These are phyloP conservation scores for Yamadazyma spencermartinsiae DNA, from an alignment of 1,139 yeast species.

Conservation along the genomic window DNA sequence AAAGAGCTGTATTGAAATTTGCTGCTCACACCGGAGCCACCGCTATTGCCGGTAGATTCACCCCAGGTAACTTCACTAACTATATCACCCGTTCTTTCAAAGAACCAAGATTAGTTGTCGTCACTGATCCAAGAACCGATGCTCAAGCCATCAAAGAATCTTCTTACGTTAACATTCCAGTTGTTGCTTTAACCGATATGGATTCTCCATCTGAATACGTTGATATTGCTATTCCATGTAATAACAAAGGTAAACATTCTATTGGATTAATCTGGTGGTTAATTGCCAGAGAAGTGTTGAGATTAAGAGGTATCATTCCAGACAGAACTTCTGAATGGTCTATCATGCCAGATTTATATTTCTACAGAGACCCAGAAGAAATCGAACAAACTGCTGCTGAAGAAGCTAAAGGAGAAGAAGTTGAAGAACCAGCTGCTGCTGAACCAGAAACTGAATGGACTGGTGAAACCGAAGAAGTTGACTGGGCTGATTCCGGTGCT, in stretches of 20 bases:
- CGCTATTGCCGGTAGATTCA: constrained; percentile 99
- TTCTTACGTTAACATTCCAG: constrained; percentile 99
- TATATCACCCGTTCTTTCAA: constrained; percentile 99
- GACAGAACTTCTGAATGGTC: constrained; percentile 98
- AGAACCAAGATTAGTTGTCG: constrained; percentile 99
- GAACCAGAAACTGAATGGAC: constrained; percentile 55
- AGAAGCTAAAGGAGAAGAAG: constrained; percentile 57
- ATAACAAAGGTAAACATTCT: constrained; percentile 99
- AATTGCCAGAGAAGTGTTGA: constrained; percentile 98
- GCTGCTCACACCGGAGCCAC: constrained; percentile 99
- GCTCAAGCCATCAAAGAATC: constrained; percentile 99
- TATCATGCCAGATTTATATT: constrained; percentile 99
- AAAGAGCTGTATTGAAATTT: constrained; percentile 99
- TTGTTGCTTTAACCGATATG: constrained; percentile 97
- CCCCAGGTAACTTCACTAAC: constrained; percentile 99
- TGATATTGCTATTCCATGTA: constrained; percentile 99
- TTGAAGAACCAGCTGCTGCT: constrained; percentile 46
- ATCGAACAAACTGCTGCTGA: constrained; percentile 83
- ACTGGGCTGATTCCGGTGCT: constrained; percentile 65
- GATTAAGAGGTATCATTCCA: constrained; percentile 97
- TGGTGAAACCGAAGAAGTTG: constrained; percentile 63
- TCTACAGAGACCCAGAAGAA: constrained; percentile 99
- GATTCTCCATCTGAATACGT: constrained; percentile 99
- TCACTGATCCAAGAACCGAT: constrained; percentile 99
- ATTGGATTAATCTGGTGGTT: constrained; percentile 99